Conservation (phyloP, 116 monocot genomes). For the Trichopus zeylanicus region DNA sequence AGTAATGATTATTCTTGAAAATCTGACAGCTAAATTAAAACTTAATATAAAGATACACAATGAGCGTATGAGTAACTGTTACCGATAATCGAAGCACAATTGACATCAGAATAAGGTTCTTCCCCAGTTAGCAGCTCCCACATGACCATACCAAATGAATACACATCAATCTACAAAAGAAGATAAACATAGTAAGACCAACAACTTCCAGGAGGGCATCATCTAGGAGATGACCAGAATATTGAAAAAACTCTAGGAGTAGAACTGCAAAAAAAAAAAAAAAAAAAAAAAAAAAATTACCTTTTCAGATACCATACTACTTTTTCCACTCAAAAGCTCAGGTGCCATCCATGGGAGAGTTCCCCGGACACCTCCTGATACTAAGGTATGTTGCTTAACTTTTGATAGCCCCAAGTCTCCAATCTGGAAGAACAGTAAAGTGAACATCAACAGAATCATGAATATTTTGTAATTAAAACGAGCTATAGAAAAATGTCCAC, state of each 20-base stretch:
- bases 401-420: constrained; percentile 96
- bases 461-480: too few relatives aligned
- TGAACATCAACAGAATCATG: too few relatives aligned
- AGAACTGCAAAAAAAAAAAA: too few relatives aligned
- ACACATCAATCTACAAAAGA: constrained; percentile 77
- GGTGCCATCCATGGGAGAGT: constrained; percentile 99
- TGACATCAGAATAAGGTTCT: constrained; percentile 85
- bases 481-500: too few relatives aligned
- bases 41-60: too few relatives aligned
- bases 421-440: constrained; percentile 41
- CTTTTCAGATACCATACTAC: constrained; percentile 87
- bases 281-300: too few relatives aligned
- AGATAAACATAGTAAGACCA: neutral
- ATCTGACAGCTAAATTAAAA: too few relatives aligned
- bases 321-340: constrained; percentile 87
- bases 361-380: constrained; percentile 95
- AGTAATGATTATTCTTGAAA: too few relatives aligned
- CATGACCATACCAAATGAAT: constrained; percentile 95
- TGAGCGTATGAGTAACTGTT: too few relatives aligned
- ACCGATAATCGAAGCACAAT: constrained; percentile 83
- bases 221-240: too few relatives aligned
- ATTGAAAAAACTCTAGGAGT: too few relatives aligned
- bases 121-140: constrained; percentile 98
- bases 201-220: too few relatives aligned
- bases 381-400: constrained; percentile 88